phyloP scores from a whole-genome alignment of 305 asterid species.

The Fraxinus platypoda region DNA sequence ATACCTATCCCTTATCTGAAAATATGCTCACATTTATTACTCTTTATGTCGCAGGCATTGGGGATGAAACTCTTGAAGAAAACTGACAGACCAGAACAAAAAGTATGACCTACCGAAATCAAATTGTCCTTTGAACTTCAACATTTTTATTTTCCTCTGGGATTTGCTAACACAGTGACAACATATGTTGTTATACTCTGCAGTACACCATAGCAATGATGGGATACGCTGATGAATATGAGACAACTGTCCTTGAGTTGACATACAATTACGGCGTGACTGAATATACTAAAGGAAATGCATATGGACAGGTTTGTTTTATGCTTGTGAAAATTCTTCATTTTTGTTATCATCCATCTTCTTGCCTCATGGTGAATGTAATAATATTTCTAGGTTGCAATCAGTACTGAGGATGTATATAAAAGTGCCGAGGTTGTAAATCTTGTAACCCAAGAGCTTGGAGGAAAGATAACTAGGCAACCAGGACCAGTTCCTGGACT shows the following conservation, averaged over 20 bases:
- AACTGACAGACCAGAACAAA: conserved; percentile 84
- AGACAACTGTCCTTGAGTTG: conserved; percentile 81
- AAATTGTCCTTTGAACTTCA: neutral
- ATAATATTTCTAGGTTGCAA: conserved; percentile 50
- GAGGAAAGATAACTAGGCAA: conserved; percentile 86
- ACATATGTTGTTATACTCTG: conserved; percentile 1
- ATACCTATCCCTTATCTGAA: conserved; percentile 1
- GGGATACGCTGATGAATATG: conserved; percentile 86
- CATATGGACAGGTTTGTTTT: conserved; percentile 83
- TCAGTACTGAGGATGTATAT: conserved; percentile 80
- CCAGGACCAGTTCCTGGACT: conserved; percentile 88
- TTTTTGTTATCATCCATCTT: neutral
- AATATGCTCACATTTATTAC: conserved; percentile 4
- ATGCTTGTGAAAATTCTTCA: neutral
- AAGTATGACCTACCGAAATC: conserved; percentile 41
- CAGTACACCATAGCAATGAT: conserved; percentile 90
- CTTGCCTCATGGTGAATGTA: conserved; percentile 8
- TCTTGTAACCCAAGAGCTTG: conserved; percentile 71
- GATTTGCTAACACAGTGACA: conserved; percentile 6
- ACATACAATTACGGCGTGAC: conserved; percentile 93
- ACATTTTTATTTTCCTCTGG: neutral
- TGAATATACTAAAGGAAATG: conserved; percentile 93
- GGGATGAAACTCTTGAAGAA: conserved; percentile 78
- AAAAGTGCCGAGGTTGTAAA: conserved; percentile 85
- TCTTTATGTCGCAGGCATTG: conserved; percentile 56